A percentile compares a stretch with the other conserved stretches of the same genome.
These are phyloP conservation scores for Pseudozyma pruni DNA, from an alignment of 1,284 basidiomycete species.

Conservation along the genomic window DNA sequence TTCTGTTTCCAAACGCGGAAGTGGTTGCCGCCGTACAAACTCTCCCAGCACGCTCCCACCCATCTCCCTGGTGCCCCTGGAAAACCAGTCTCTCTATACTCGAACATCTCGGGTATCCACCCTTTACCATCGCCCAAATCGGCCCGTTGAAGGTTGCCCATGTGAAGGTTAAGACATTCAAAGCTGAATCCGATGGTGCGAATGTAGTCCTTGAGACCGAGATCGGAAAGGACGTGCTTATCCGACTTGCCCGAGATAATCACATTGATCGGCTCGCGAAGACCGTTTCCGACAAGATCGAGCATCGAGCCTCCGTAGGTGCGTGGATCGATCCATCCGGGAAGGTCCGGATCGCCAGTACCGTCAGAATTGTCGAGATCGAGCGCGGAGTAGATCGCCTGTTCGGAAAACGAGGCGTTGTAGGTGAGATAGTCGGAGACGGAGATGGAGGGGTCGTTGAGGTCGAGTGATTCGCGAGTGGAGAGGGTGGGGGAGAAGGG, in stretches of 20 bases:
- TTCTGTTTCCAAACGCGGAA: conserved; percentile 69
- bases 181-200: conserved; percentile 75
- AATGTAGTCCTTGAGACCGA: conserved; percentile 82
- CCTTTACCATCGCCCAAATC: conserved; percentile 87
- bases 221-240: conserved; percentile 76
- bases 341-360: conserved; percentile 32
- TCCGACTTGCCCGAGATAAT: conserved; percentile 87
- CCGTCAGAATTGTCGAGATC: conserved; percentile 47
- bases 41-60: conserved; percentile 66
- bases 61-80: conserved; percentile 64
- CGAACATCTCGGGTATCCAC: conserved; percentile 65
- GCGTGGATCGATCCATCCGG: conserved; percentile 56
- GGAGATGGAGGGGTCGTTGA: conserved; percentile 26
- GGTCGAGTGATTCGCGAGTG: conserved; percentile 29
- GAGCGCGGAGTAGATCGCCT: conserved; percentile 33
- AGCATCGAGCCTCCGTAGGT: conserved; percentile 58
- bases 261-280: conserved; percentile 88
- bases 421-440: conserved; percentile 24
- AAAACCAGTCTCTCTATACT: conserved; percentile 64
- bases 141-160: conserved; percentile 77
- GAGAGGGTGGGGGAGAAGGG: conserved; percentile 12
- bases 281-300: conserved; percentile 74
- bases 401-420: conserved; percentile 41
- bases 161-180: conserved; percentile 85
- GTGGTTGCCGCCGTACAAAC: conserved; percentile 66